A percentile compares a stretch with the other conserved stretches of the same genome.
phyloP scores from a whole-genome alignment of 169 alveolate species.

The Plasmodium billcollinsi region DNA sequence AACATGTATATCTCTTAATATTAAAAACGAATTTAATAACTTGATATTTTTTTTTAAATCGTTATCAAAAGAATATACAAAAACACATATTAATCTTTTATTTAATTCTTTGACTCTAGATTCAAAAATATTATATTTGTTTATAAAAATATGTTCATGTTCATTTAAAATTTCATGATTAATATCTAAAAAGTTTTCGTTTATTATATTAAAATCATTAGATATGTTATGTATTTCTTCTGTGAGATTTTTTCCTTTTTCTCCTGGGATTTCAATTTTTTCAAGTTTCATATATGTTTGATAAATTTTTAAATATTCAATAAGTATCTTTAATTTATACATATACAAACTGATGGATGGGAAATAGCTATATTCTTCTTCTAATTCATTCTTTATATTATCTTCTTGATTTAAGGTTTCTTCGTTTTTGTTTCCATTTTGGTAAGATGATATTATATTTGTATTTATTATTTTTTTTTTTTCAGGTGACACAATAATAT shows the following conservation, averaged over 20 bases:
- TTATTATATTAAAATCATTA: conserved; percentile 38
- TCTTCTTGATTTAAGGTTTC: no score
- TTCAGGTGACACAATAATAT: not conserved
- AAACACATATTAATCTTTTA: conserved; percentile 31
- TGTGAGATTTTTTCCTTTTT: conserved; percentile 61
- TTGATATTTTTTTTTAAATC: conserved; percentile 58
- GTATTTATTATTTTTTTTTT: not conserved
- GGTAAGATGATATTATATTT: no score
- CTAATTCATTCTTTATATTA: conserved; percentile 13
- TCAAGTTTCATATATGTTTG: conserved; percentile 73
- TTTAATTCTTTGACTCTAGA: conserved; percentile 41
- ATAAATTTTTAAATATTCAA: conserved; percentile 53
- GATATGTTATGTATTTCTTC: conserved; percentile 49
- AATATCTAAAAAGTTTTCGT: conserved; percentile 64
- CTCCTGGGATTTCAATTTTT: conserved; percentile 75
- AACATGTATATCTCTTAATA: conserved; percentile 38
- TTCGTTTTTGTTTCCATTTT: no score
- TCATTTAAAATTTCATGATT: conserved; percentile 79
- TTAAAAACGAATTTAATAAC: conserved; percentile 45
- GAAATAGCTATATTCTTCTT: conserved; percentile 62
- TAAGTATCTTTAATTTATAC: conserved; percentile 39
- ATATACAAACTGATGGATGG: conserved; percentile 47
- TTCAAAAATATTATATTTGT: conserved; percentile 74
- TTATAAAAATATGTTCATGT: conserved; percentile 77
- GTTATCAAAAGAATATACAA: conserved; percentile 50